Evolutionary conservation across 257 asterid genomes (phyloP), one percentile per base, ranked within the genome.

Genomic region (Paulownia fortunei): DNA sequence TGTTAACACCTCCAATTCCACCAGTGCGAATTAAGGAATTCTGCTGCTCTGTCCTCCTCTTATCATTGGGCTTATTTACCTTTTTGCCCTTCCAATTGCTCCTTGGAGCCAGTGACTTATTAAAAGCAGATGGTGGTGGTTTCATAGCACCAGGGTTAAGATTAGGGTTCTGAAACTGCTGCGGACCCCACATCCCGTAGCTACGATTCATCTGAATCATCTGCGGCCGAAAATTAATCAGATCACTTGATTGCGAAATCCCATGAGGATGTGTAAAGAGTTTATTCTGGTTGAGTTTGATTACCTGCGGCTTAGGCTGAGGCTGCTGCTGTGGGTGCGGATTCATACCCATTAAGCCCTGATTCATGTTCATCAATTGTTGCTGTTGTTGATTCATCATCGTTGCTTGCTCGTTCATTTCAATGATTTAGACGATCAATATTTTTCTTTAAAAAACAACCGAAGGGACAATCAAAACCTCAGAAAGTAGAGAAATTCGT

Each of bases 101-200:
- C 71, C 97, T 79, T 6, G 94, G 92, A 18, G 93, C 97, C 71
- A 89, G 79, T 19, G 91, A 52, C 72, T 89, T 88, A 10, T 71
- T 76, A 21, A 82, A 76, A 47, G 71, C 58, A 51, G 86, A 27
- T 0, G 74, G 47, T 0, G 80, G 88, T 10, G 82, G 90, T 27
- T 83, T 84, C 68, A 63, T 52, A 11, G 85, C 68, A 10, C 74
- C 82, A 63, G 81, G 69, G 30, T 83, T 86, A 37, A 85, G 83
- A 79, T 86, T 88, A 72, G 91, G 90, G 83, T 90, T 94, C 49
- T 76, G 90, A 73, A 82, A 91, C 78, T 82, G 91, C 54, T 73
- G 90, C 73, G 84, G 91, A n/a, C n/a, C 24, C 97, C 97, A 90
- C 84, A 85, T 82, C 19, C 91, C 89, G 60, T 90, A 89, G 78